Conservation (phyloP, 192 early-diverging fungal species). For the Rhizoclosmatium sp. region DNA sequence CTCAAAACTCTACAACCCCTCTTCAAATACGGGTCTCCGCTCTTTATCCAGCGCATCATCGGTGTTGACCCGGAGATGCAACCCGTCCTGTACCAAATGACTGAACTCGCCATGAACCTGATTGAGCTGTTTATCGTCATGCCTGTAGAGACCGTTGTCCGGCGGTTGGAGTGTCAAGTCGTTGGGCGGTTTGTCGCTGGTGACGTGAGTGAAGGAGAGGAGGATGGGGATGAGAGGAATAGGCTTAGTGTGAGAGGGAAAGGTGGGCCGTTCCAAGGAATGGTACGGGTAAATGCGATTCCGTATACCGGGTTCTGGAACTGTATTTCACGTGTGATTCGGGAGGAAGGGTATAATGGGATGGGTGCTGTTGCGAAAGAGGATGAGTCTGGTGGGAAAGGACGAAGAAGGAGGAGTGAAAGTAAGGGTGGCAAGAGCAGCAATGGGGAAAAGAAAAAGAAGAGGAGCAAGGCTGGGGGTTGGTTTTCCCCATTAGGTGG, state of each 20-base stretch:
- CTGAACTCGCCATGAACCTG: slow-evolving; percentile 69
- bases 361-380: background rate
- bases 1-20: slow-evolving; percentile 77
- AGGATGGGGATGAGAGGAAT: slow-evolving; percentile 3
- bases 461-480: slow-evolving; percentile 18
- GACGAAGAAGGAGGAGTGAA: background rate
- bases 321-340: slow-evolving; percentile 48
- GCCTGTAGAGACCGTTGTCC: slow-evolving; percentile 87
- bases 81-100: slow-evolving; percentile 36
- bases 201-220: background rate
- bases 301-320: slow-evolving; percentile 61
- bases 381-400: background rate
- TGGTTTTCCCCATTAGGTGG: slow-evolving; percentile 27
- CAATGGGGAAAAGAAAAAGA: background rate
- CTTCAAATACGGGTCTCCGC: slow-evolving; percentile 69
- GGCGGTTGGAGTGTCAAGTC: slow-evolving; percentile 83
- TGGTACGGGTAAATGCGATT: slow-evolving; percentile 45
- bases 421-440: background rate
- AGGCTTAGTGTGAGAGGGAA: background rate
- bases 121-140: slow-evolving; percentile 78
- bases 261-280: slow-evolving; percentile 43
- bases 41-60: slow-evolving; percentile 74
- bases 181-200: slow-evolving; percentile 25
- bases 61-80: slow-evolving; percentile 48
- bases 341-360: slow-evolving; percentile 51